A percentile compares a stretch with the other conserved stretches of the same genome.
Conservation (phyloP, 371 early-diverging fungal species). For the Mitosporidium daphniae region DNA sequence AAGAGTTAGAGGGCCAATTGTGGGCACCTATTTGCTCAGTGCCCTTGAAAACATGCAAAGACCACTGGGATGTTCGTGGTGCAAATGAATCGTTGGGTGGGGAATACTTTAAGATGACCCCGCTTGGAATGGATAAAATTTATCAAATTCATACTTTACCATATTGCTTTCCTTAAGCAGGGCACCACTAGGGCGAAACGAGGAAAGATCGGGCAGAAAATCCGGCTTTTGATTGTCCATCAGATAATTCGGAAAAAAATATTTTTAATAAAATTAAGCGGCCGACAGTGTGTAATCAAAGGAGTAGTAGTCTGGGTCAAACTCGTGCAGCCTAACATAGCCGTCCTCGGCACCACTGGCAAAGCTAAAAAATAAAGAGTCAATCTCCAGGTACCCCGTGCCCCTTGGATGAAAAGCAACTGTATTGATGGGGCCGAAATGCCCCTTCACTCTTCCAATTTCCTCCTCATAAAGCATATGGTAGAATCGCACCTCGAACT, state of each 20-base stretch:
- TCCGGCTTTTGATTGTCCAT: too few relatives aligned
- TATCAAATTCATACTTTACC: too few relatives aligned
- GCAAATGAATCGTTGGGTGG: too few relatives aligned
- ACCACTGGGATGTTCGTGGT: too few relatives aligned
- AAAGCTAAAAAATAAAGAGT: constrained; percentile 13
- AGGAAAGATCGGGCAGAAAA: too few relatives aligned
- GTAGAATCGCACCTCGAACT: constrained; percentile 92
- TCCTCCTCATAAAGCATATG: constrained; percentile 83
- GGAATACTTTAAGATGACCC: too few relatives aligned
- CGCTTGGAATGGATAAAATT: too few relatives aligned
- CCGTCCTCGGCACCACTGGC: constrained; percentile 94
- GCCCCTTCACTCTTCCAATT: constrained; percentile 81
- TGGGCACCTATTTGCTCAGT: constrained; percentile 27
- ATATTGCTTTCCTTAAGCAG: too few relatives aligned
- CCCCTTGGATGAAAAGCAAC: constrained; percentile 82
- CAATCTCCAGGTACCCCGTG: constrained; percentile 10
- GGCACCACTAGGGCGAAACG: too few relatives aligned
- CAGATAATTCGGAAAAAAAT: too few relatives aligned
- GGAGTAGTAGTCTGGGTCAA: constrained; percentile 67
- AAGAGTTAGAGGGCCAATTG: background rate
- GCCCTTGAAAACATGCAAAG: constrained; percentile 61
- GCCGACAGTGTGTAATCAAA: too few relatives aligned
- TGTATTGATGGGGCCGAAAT: constrained; percentile 97
- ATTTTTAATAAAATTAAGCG: too few relatives aligned
- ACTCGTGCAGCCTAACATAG: constrained; percentile 57